Evolutionary conservation across 768 basidiomycete genomes (phyloP), one percentile per base, ranked within the genome.

Genomic region (Suillus tomentosus): DNA sequence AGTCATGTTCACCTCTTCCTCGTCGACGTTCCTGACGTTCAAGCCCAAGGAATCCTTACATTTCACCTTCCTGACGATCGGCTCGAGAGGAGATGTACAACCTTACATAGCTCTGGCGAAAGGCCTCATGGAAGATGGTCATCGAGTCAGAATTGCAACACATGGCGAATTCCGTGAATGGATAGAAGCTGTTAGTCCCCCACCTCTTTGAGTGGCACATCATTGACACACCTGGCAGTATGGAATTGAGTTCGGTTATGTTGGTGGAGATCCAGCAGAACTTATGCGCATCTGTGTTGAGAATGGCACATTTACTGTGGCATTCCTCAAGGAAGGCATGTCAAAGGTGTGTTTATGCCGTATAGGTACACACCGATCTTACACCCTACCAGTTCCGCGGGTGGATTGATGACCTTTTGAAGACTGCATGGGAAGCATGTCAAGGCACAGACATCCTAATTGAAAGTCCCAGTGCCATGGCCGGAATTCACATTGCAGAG

Each of bases 391-490:
- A 96, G 92, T 99, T 99, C 80, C 91, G 97, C 60, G 95, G 95
- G 11, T 99, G 96, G 96, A 80, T 99, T 45, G 97, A 99, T 72
- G 97, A 99, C 73, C 83, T 99, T 9, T 85, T 99, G 54, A 90
- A 89, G 75, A 95, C 95, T 0, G 92, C 95, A 2, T 99, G 96
- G 95, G 90, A 95, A 69, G 96, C 95, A 0, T 99, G 97, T 72
- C 95, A 96, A 78, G 89, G 87, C 42, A 94, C 94, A 0, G 96
- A 99, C 74, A 85, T 99, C 36, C 83, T 99, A 47, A 81, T 99
- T 53, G 96, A 99, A 78, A 94, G 92, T 71, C 96, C 96, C 0
- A 95, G 93, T 72, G 95, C 96, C 13, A 99, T 99, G 94, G 95
- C 89, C 34, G 96, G 96, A 11, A 91, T 91, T 67, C 96, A 99